Conservation (phyloP, 305 asterid genomes). For the Ilex paraguariensis region DNA sequence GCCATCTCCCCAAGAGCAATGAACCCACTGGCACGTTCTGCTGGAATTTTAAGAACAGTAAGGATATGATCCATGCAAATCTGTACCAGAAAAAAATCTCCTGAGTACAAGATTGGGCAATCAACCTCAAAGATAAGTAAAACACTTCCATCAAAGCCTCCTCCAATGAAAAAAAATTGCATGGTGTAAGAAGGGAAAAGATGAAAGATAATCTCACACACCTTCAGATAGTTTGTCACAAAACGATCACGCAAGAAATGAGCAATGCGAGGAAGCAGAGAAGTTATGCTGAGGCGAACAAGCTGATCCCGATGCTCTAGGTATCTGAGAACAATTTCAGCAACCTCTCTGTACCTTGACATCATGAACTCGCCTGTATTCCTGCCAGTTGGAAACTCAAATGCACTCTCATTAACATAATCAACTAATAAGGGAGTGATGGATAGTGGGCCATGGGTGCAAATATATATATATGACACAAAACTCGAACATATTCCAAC, state of each 20-base stretch:
- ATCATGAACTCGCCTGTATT: constrained; percentile 99
- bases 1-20: constrained; percentile 99
- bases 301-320: constrained; percentile 93
- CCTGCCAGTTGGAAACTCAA: constrained; percentile 41
- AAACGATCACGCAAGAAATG: constrained; percentile 98
- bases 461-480: too few relatives aligned
- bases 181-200: constrained; percentile 8
- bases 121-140: constrained; percentile 14
- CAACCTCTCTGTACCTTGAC: constrained; percentile 99
- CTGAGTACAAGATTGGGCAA: constrained; percentile 20
- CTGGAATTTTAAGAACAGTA: constrained; percentile 92
- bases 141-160: constrained; percentile 1
- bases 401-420: too few relatives aligned
- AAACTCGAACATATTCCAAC: too few relatives aligned
- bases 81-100: constrained; percentile 37
- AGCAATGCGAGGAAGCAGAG: constrained; percentile 96
- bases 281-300: constrained; percentile 98
- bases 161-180: constrained; percentile 9
- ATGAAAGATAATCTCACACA: constrained; percentile 32
- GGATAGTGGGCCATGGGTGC: too few relatives aligned
- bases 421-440: too few relatives aligned
- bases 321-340: constrained; percentile 94
- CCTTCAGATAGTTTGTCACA: constrained; percentile 92
- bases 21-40: constrained; percentile 96
- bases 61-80: constrained; percentile 99